Evolutionary conservation across 1,284 basidiomycete genomes (phyloP).

Genomic region (Mycena sp.): DNA sequence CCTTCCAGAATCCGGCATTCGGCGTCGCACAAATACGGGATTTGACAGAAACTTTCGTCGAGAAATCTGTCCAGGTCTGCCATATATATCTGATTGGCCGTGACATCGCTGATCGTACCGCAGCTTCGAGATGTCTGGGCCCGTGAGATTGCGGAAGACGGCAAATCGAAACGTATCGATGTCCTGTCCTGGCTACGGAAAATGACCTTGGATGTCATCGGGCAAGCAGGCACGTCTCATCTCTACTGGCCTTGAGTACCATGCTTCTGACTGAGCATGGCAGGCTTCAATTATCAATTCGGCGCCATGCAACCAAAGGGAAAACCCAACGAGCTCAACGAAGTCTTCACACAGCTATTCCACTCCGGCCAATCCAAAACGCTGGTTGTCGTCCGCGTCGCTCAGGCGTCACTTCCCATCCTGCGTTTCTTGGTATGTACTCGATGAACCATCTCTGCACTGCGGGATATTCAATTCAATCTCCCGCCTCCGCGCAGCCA

Average conservation of each 20-base stretch:
- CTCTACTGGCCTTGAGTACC: neutral
- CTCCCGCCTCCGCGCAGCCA: neutral
- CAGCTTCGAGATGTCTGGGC: constrained; percentile 59
- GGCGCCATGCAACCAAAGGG: neutral
- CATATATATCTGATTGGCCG: neutral
- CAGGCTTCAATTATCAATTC: neutral
- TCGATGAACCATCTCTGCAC: too few species aligned
- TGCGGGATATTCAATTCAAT: too few species aligned
- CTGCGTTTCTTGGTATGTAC: neutral
- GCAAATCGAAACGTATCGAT: constrained; percentile 49
- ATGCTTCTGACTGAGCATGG: neutral
- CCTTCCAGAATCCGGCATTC: constrained; percentile 47
- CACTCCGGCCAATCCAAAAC: neutral
- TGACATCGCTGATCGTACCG: neutral
- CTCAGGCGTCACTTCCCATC: neutral
- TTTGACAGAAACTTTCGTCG: constrained; percentile 60
- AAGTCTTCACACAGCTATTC: neutral
- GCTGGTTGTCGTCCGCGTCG: neutral
- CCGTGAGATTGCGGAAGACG: constrained; percentile 38
- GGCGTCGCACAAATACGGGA: constrained; percentile 41
- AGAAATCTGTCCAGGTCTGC: constrained; percentile 57
- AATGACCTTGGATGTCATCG: constrained; percentile 74
- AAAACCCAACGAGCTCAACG: neutral
- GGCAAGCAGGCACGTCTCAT: constrained; percentile 59
- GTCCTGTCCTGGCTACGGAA: constrained; percentile 63